Conservation (phyloP, 2,329 filamentous ascomycete genomes). For the Lasiodiplodia theobromae region DNA sequence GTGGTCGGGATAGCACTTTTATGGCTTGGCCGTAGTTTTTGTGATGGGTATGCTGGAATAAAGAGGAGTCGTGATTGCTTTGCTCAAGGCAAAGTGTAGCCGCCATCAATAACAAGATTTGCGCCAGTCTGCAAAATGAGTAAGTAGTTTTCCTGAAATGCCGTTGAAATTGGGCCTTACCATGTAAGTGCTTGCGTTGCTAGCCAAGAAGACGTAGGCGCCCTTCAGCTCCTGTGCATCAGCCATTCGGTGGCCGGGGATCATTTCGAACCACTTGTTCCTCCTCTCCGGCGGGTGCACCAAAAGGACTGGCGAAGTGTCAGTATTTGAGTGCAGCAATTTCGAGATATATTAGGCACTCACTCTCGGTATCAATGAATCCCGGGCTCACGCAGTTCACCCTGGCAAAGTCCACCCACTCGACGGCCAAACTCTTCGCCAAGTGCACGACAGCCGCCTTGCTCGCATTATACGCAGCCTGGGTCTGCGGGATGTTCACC, state of each 20-base stretch:
- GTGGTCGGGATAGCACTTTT: too few relatives aligned
- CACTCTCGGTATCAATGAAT: conserved; percentile 29
- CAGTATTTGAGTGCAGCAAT: background rate
- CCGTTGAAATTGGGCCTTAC: background rate
- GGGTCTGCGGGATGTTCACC: conserved; percentile 51
- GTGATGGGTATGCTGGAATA: too few relatives aligned
- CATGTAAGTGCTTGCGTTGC: conserved; percentile 29
- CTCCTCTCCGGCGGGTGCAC: conserved; percentile 22
- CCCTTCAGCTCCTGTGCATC: conserved; percentile 27
- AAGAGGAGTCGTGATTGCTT: too few relatives aligned
- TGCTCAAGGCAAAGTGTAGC: conserved; percentile 20
- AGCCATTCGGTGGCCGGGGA: conserved; percentile 14
- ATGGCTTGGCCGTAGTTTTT: too few relatives aligned
- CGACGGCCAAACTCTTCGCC: conserved; percentile 34
- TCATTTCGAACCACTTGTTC: conserved; percentile 28
- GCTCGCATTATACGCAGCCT: conserved; percentile 40
- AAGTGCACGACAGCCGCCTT: conserved; percentile 38
- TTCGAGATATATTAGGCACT: background rate
- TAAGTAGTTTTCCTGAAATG: background rate
- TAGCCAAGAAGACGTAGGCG: conserved; percentile 28
- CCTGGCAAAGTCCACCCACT: conserved; percentile 37
- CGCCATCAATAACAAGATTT: conserved; percentile 25
- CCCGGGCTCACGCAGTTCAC: conserved; percentile 28
- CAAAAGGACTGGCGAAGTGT: conserved; percentile 1
- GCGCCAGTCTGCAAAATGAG: conserved; percentile 1